Percentiles rank a stretch among this genome's conserved stretches.
Evolutionary conservation across 2,329 filamentous ascomycete genomes (phyloP).

Genomic region (Diaporthe citrichinensis): DNA sequence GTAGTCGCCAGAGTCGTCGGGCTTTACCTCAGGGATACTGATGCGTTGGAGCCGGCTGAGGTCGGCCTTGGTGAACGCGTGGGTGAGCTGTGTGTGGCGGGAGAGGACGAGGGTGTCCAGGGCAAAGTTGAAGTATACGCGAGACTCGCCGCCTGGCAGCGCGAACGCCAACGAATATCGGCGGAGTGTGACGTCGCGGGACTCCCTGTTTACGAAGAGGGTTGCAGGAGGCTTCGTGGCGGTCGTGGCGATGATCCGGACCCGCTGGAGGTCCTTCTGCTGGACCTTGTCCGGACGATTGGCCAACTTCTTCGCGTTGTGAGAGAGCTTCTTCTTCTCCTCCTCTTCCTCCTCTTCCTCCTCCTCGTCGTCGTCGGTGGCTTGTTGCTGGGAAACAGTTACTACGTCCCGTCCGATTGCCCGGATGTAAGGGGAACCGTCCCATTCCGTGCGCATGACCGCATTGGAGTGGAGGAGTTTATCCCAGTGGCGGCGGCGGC

Average conservation of each 20-base stretch:
- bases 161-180: not conserved
- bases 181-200: not conserved
- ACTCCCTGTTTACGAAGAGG: not conserved
- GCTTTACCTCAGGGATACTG: not conserved
- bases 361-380: not conserved
- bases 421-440: not conserved
- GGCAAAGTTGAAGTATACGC: not conserved
- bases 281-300: not conserved
- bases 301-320: not conserved
- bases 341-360: not conserved
- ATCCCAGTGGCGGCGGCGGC: not conserved
- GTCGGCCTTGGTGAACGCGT: not conserved
- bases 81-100: not conserved
- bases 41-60: not conserved
- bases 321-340: not conserved
- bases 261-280: not conserved
- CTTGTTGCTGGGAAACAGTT: too few species aligned
- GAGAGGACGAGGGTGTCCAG: not conserved
- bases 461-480: not conserved
- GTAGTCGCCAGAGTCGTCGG: not conserved
- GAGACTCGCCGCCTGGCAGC: not conserved
- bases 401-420: not conserved
- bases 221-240: not conserved
- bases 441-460: not conserved
- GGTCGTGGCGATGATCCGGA: not conserved